Evolutionary conservation across 371 early-diverging fungal species (phyloP).

Genomic region (Phascolomyces articulosus): DNA sequence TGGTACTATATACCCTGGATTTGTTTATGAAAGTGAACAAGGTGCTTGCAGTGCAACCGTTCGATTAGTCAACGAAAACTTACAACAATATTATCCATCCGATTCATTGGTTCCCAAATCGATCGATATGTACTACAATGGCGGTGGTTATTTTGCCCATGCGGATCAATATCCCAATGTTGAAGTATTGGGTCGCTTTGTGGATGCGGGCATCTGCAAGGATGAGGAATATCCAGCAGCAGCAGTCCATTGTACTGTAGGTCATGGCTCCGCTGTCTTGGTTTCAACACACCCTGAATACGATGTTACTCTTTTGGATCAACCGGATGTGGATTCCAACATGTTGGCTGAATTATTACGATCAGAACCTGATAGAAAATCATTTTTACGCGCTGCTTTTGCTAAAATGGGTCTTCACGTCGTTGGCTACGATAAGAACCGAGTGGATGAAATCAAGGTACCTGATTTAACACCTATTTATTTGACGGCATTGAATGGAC

Average conservation of each 20-base stretch:
- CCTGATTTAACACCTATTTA: conserved; percentile 60
- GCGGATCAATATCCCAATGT: conserved; percentile 46
- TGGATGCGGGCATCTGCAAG: conserved; percentile 30
- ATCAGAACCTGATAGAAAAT: conserved; percentile 50
- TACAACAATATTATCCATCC: conserved; percentile 10
- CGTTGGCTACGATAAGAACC: conserved; percentile 31
- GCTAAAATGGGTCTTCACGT: conserved; percentile 56
- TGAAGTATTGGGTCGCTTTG: conserved; percentile 66
- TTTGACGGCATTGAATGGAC: conserved; percentile 45
- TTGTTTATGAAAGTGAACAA: conserved; percentile 78
- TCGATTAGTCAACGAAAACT: conserved; percentile 20
- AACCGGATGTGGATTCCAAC: conserved; percentile 6
- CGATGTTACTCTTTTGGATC: conserved; percentile 45
- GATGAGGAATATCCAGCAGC: conserved; percentile 45
- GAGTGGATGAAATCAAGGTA: conserved; percentile 31
- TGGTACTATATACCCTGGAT: conserved; percentile 80
- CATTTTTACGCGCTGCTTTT: conserved; percentile 53
- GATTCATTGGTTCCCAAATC: conserved; percentile 16
- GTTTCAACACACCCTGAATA: conserved; percentile 81
- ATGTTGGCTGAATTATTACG: conserved; percentile 43
- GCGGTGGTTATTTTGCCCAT: conserved; percentile 78
- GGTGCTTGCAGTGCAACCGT: conserved; percentile 72
- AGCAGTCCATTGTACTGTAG: conserved; percentile 59
- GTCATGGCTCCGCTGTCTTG: conserved; percentile 68
- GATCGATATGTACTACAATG: conserved; percentile 72